Evolutionary conservation across 2,329 filamentous ascomycete genomes (phyloP).

Genomic region (Diaporthe citriasiana): DNA sequence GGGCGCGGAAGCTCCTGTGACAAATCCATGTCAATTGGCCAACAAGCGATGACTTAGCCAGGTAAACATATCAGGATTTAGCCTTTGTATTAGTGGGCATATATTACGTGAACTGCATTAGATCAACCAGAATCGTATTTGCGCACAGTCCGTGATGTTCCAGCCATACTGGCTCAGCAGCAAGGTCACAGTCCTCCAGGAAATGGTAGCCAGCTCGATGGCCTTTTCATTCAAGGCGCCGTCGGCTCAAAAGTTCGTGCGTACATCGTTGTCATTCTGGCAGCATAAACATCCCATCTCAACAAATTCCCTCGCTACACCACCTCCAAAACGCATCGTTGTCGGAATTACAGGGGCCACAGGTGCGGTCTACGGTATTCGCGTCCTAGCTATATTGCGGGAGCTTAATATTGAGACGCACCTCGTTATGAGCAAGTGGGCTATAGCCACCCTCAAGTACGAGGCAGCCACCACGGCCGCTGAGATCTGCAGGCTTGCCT

Average conservation of each 20-base stretch:
- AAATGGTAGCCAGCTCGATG: not conserved
- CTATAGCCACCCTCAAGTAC: constrained; percentile 61
- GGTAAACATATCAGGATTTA: too few relatives aligned
- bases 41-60: too few relatives aligned
- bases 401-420: constrained; percentile 61
- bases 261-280: too few relatives aligned
- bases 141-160: not conserved
- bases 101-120: too few relatives aligned
- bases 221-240: not conserved
- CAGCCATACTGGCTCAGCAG: not conserved
- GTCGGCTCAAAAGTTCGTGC: not conserved
- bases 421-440: constrained; percentile 64
- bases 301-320: not conserved
- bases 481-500: constrained; percentile 55
- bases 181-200: not conserved
- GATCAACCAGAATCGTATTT: too few relatives aligned
- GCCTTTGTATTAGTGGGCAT: too few relatives aligned
- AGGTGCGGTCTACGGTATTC: constrained; percentile 59
- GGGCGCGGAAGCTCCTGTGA: too few relatives aligned
- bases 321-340: constrained; percentile 52
- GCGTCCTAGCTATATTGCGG: constrained; percentile 56
- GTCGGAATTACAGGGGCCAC: constrained; percentile 67
- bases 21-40: too few relatives aligned
- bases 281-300: not conserved
- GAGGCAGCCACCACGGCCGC: constrained; percentile 57